Evolutionary conservation across 108 stramenopile species (phyloP), one percentile per base, ranked within the genome.

Genomic region (Parmales sp.): DNA sequence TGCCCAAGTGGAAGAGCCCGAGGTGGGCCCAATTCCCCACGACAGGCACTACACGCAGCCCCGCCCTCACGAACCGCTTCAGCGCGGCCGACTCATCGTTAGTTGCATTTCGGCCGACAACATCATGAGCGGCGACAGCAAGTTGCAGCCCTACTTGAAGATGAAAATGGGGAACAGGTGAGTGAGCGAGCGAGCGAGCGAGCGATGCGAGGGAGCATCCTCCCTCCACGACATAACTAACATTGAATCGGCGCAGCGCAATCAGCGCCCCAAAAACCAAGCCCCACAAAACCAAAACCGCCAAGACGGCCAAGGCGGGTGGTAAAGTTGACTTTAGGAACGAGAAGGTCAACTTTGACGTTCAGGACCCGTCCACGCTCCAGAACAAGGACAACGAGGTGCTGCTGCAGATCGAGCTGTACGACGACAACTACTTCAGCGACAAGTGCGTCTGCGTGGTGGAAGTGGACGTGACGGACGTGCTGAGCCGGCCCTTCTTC

Each of bases 281-380:
- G 54, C 31, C 54, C 31, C 54, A 60, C 29, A 60, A 60, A 16
- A 60, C 54, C 29, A 23, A 60, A 16, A 60, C 54, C 9, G 36
- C 54, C 3, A 60, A 60, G 28, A 7, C 54, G 2, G 65, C 71
- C 36, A 71, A 78, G 28, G 85, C 83, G 1, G 83, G 85, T n/a
- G 72, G 48, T 25, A 22, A 77, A 0, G 81, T 81, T 0, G 67
- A 66, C 1, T 86, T 83, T 63, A 37, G 39, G 16, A 78, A 74
- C 29, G 85, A 86, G 69, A 71, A 83, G 45, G 19, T 86, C 1
- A 41, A 45, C n/a, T 13, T 84, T 28, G 76, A 80, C 29, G 74
- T 78, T 8, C 38, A 49, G 54, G 54, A 60, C 54, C 54, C 54
- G 31, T 7, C 26, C 26, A 19, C 29, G 4, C 13, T 60, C 2